Evolutionary conservation across 805 yeast species (phyloP).

Genomic region (Metschnikowia noctiluminum): DNA sequence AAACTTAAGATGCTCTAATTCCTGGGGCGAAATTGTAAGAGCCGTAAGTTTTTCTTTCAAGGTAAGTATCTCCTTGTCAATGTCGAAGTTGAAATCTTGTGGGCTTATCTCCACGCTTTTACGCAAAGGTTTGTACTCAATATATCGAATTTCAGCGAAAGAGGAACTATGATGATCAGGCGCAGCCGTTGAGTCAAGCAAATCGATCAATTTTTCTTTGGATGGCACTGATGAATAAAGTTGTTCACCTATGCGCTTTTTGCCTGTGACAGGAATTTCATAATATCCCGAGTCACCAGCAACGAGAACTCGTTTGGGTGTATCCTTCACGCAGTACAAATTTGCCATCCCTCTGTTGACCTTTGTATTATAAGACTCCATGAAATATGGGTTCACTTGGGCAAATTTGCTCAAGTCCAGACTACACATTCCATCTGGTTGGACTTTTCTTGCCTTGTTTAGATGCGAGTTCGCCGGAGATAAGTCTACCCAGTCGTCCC

Average conservation of each 20-base stretch:
- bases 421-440: conserved; percentile 26
- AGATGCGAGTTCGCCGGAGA: conserved; percentile 23
- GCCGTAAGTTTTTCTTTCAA: conserved; percentile 19
- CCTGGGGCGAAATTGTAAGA: conserved; percentile 16
- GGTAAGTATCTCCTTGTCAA: conserved; percentile 25
- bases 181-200: neutral
- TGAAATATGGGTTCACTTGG: conserved; percentile 30
- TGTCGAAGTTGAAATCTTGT: conserved; percentile 31
- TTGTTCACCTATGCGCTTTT: conserved; percentile 20
- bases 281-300: conserved; percentile 24
- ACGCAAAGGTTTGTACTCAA: conserved; percentile 7
- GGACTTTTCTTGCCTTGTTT: conserved; percentile 13
- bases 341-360: conserved; percentile 33
- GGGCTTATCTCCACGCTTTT: conserved; percentile 17
- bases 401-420: conserved; percentile 20
- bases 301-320: conserved; percentile 26
- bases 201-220: conserved; percentile 6
- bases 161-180: neutral
- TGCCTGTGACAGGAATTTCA: conserved; percentile 29
- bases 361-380: conserved; percentile 33
- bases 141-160: neutral
- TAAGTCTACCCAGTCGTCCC: conserved; percentile 41
- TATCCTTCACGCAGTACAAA: conserved; percentile 29
- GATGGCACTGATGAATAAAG: neutral
- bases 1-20: conserved; percentile 27